phyloP scores from a whole-genome alignment of 257 asterid genomes.

The Rehmannia glutinosa region DNA sequence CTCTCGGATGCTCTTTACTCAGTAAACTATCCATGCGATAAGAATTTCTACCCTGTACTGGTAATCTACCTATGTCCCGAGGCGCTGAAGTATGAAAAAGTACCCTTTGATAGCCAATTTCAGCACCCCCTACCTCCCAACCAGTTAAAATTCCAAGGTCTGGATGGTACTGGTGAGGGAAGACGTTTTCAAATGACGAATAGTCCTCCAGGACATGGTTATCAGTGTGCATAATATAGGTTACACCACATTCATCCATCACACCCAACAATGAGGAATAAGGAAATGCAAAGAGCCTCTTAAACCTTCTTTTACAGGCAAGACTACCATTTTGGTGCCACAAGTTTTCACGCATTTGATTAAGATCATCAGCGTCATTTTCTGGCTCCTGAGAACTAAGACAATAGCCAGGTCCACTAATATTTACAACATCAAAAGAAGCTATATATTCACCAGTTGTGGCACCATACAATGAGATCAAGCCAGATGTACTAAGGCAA shows the following conservation, averaged over 20 bases:
- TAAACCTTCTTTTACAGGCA: constrained; percentile 53
- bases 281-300: constrained; percentile 54
- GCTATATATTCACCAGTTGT: constrained; percentile 57
- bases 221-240: constrained; percentile 39
- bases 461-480: constrained; percentile 56
- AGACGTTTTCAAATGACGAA: constrained; percentile 31
- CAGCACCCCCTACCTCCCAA: constrained; percentile 79
- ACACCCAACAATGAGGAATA: constrained; percentile 65
- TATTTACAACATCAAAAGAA: constrained; percentile 44
- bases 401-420: constrained; percentile 29
- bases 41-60: constrained; percentile 21
- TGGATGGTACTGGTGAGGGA: constrained; percentile 33
- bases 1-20: constrained; percentile 20
- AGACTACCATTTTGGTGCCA: constrained; percentile 24
- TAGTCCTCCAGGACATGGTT: constrained; percentile 38
- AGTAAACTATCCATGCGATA: constrained; percentile 16
- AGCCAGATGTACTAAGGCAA: constrained; percentile 72
- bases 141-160: constrained; percentile 53
- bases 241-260: constrained; percentile 76
- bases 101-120: constrained; percentile 70
- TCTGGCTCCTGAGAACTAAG: constrained; percentile 30
- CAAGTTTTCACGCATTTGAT: constrained; percentile 18
- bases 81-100: constrained; percentile 26
- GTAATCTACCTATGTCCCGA: constrained; percentile 21
- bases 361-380: constrained; percentile 19